A percentile compares a stretch with the other conserved stretches of the same genome.
Conservation (phyloP, 75 land plant species). For the Isoetes taiwanensis region DNA sequence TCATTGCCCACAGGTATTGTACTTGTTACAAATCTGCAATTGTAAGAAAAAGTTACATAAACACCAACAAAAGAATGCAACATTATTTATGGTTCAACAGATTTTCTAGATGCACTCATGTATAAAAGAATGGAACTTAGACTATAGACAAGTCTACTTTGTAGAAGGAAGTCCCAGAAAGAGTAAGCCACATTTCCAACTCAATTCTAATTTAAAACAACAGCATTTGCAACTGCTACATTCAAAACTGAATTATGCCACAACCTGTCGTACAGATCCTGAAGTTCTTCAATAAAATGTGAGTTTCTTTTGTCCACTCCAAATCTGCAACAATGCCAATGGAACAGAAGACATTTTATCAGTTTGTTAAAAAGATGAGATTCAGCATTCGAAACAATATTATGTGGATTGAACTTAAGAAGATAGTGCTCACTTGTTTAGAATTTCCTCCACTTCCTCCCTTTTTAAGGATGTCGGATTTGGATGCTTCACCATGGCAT, state of each 20-base stretch:
- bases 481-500: conserved; percentile 43
- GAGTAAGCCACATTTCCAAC: too few relatives aligned
- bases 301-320: conserved; percentile 84
- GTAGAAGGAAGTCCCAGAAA: too few relatives aligned
- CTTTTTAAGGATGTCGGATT: conserved; percentile 41
- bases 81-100: too few relatives aligned
- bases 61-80: too few relatives aligned
- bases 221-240: too few relatives aligned
- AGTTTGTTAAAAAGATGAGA: not conserved
- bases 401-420: not conserved
- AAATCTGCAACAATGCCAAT: conserved; percentile 50
- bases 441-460: conserved; percentile 54
- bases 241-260: too few relatives aligned
- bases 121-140: too few relatives aligned
- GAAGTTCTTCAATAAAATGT: conserved; percentile 61
- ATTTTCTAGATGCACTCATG: too few relatives aligned
- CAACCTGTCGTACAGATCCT: conserved; percentile 67
- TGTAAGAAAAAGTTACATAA: too few relatives aligned
- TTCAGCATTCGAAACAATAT: not conserved
- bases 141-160: too few relatives aligned
- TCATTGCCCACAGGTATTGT: conserved; percentile 76
- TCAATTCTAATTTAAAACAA: too few relatives aligned
- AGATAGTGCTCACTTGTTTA: conserved; percentile 31
- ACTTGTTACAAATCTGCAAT: conserved; percentile 56
- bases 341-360: not conserved